phyloP scores from a whole-genome alignment of 176 grass and related monocot species.

The Canna indica region DNA sequence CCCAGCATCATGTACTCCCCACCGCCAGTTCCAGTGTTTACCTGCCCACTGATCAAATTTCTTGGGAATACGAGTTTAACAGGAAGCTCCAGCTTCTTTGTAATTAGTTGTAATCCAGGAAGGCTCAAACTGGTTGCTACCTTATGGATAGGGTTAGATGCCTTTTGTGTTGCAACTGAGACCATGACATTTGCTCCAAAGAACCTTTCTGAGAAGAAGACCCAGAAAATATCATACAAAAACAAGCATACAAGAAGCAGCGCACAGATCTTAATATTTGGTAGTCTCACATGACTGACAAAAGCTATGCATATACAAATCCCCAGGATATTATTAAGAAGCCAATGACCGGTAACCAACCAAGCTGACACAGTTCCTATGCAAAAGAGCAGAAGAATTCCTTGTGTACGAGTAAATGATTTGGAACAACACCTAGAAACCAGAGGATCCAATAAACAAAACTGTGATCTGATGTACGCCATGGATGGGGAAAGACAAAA shows the following conservation, averaged over 20 bases:
- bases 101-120: constrained; percentile 71
- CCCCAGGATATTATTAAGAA: constrained; percentile 79
- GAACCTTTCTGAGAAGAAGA: constrained; percentile 94
- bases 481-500: constrained; percentile 65
- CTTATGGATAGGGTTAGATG: constrained; percentile 86
- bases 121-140: constrained; percentile 82
- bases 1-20: constrained; percentile 97
- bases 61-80: constrained; percentile 94
- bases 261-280: constrained; percentile 92
- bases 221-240: constrained; percentile 94
- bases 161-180: constrained; percentile 95
- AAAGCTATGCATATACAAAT: constrained; percentile 91
- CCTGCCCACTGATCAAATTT: constrained; percentile 77
- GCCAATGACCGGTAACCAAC: constrained; percentile 88
- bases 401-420: constrained; percentile 64
- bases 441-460: constrained; percentile 55
- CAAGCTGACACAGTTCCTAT: constrained; percentile 47
- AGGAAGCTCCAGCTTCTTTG: constrained; percentile 90
- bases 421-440: constrained; percentile 75
- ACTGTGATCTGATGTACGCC: constrained; percentile 36
- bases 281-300: constrained; percentile 91
- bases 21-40: constrained; percentile 49
- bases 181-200: constrained; percentile 99
- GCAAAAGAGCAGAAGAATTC: constrained; percentile 45
- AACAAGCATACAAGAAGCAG: constrained; percentile 83